phyloP scores from a whole-genome alignment of 106 monocot genomes.

The Allium fistulosum region DNA sequence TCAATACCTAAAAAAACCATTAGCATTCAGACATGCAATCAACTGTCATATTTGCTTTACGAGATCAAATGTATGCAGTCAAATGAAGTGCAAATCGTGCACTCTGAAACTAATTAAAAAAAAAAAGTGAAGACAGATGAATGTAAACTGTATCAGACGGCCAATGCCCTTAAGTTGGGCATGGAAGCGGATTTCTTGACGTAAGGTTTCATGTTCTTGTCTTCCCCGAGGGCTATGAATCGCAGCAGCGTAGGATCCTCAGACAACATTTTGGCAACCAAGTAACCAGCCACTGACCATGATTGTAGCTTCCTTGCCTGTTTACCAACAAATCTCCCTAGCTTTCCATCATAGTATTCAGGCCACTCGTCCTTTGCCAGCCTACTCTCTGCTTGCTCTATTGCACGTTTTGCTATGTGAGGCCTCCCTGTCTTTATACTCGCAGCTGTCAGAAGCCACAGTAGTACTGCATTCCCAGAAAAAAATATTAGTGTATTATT shows the following conservation, averaged over 20 bases:
- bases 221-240: conserved; percentile 12
- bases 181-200: conserved; percentile 10
- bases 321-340: conserved; percentile 11
- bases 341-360: conserved; percentile 17
- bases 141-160: no score
- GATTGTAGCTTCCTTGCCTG: conserved; percentile 16
- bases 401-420: conserved; percentile 12
- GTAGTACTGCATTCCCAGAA: conserved; percentile 5
- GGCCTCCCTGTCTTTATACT: conserved; percentile 17
- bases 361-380: conserved; percentile 14
- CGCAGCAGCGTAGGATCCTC: conserved; percentile 11
- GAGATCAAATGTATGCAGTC: no score
- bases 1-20: no score
- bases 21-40: no score
- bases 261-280: conserved; percentile 15
- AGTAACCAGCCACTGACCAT: conserved; percentile 15
- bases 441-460: conserved; percentile 18
- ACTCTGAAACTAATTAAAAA: no score
- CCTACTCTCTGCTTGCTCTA: conserved; percentile 13
- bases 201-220: conserved; percentile 1
- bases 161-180: no score
- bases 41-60: no score
- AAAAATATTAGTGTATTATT: neutral
- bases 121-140: no score
- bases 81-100: no score